Evolutionary conservation across 331 rosid species (phyloP).

Genomic region (Telfairia occidentalis): DNA sequence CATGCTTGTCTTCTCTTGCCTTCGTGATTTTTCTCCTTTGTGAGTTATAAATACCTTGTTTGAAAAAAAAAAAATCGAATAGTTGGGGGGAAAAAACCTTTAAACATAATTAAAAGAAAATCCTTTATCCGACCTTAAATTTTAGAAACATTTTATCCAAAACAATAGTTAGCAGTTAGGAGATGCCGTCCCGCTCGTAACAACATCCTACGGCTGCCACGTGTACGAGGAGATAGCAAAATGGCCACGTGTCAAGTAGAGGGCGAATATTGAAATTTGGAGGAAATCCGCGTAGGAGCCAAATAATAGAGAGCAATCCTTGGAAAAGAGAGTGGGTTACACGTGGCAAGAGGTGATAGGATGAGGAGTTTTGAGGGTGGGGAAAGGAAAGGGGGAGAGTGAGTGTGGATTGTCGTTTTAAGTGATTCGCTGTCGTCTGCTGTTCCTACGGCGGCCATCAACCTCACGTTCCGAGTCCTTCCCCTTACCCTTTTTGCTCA

Average conservation of each 20-base stretch:
- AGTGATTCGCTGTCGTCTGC: constrained; percentile 24
- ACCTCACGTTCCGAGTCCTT: constrained; percentile 12
- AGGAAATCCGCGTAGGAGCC: not conserved
- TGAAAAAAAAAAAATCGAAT: too few relatives aligned
- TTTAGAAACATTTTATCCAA: not conserved
- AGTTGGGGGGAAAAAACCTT: not conserved
- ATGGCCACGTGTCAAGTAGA: not conserved
- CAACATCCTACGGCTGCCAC: not conserved
- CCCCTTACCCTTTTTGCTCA: not conserved
- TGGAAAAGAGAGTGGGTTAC: not conserved
- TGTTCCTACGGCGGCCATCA: constrained; percentile 17
- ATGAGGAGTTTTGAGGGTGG: too few relatives aligned
- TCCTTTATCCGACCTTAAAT: not conserved
- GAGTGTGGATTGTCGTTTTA: not conserved
- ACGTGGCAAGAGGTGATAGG: constrained; percentile 22
- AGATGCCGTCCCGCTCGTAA: not conserved
- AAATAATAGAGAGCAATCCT: not conserved
- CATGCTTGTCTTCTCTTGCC: too few relatives aligned
- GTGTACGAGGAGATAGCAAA: not conserved
- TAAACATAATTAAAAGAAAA: too few relatives aligned
- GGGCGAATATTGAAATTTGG: not conserved
- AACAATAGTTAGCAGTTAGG: not conserved
- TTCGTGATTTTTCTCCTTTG: too few relatives aligned
- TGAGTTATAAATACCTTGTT: too few relatives aligned
- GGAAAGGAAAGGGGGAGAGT: not conserved